Base-by-base conservation (phyloP, 2,329 filamentous ascomycete genomes). In the Fonsecaea erecta region DNA sequence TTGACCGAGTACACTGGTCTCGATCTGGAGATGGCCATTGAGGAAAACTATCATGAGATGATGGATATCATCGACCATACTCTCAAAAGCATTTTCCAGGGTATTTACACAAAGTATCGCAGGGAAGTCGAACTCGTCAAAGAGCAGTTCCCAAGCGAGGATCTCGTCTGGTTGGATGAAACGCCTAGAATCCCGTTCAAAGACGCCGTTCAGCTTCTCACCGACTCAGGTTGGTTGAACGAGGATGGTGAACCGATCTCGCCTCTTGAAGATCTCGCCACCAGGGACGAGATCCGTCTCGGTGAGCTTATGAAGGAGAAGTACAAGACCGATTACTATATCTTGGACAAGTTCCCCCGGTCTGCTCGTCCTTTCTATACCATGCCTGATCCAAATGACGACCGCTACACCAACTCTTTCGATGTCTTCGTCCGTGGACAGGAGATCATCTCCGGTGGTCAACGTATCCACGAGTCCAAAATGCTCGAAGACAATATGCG, bases 341-440 rank as follows among this genome's bases (percentile, higher is more conserved):
- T 97, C 68, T 84, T 97, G 46, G 93, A 97, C 83, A 96, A 96
- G 74, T 97, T 97, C 81, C 93, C 93, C 0, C 82, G 86, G 24
- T 89, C 87, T 6, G 93, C 91, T 1, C 87, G 93, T 51, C 93
- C 93, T 0, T 97, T 97, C 79, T 97, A 97, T 75, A 92, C 93
- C 1, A 93, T 96, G 85, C 89, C 89, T 30, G 91, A 96, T 68
- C 85, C 89, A 1, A 82, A 88, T 16, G 86, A 96, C 73, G 82
- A 86, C 12, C 83, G 85, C 35, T 87, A 88, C 75, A 97, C 93
- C 57, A 96, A 96, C 75, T 96, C 93, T 0, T 97, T 97, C 73
- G 93, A 97, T 75, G 96, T 97, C 64, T 97, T 97, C 79, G 85
- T 97, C 51, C 90, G 93, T 32, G 93, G 93, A 0, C 93, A 97